Percentiles rank a stretch among this genome's conserved stretches.
Conservation (phyloP, 805 yeast genomes). For the Monosporozyma servazzii region DNA sequence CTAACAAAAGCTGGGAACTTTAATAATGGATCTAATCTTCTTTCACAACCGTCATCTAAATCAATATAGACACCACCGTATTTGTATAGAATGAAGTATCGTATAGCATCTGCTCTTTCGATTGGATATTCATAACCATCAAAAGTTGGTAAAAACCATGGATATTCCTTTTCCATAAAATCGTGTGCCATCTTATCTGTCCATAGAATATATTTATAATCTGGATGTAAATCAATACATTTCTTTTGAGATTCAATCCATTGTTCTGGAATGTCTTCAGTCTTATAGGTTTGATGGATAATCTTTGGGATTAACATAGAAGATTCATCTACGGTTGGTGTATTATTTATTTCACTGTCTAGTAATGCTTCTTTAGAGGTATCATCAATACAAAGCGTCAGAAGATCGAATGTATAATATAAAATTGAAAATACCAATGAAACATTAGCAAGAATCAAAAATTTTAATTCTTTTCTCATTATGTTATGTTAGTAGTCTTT, state of each 20-base stretch:
- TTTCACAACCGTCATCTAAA: constrained; percentile 76
- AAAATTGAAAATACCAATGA: constrained; percentile 41
- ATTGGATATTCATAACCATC: constrained; percentile 72
- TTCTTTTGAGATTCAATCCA: constrained; percentile 73
- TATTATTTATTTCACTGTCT: background rate
- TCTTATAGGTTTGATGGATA: constrained; percentile 87
- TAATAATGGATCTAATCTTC: constrained; percentile 68
- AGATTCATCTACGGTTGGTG: background rate
- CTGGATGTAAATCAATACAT: constrained; percentile 72
- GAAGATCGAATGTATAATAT: constrained; percentile 58
- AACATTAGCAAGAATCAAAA: constrained; percentile 49
- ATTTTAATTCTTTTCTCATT: constrained; percentile 58
- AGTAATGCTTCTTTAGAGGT: constrained; percentile 50
- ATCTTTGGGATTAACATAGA: constrained; percentile 61
- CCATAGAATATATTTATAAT: constrained; percentile 80
- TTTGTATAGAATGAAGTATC: constrained; percentile 72
- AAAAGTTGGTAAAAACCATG: constrained; percentile 78
- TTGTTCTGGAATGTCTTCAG: constrained; percentile 61
- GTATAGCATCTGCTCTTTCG: constrained; percentile 80
- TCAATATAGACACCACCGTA: constrained; percentile 88
- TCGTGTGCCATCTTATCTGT: constrained; percentile 75
- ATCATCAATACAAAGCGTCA: constrained; percentile 62
- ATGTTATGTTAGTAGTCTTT: background rate
- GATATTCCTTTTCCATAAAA: constrained; percentile 65
- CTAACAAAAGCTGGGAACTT: constrained; percentile 76